phyloP scores from a whole-genome alignment of 768 basidiomycete genomes.

The Trichaptum fuscoviolaceum region DNA sequence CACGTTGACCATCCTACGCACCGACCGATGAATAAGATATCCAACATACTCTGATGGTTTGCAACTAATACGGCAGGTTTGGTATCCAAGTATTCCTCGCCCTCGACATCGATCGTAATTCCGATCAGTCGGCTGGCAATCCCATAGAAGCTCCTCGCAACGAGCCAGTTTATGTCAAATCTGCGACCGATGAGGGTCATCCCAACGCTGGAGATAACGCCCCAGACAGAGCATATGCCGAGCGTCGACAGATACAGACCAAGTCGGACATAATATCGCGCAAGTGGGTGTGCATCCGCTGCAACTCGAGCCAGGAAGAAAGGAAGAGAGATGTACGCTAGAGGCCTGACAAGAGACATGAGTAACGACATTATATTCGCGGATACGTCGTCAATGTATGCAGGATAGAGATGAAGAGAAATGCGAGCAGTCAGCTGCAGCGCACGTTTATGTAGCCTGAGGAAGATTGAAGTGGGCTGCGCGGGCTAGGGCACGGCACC shows the following conservation, averaged over 20 bases:
- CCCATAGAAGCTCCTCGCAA: slow-evolving; percentile 79
- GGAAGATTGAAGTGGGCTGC: background rate
- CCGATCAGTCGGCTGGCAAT: slow-evolving; percentile 59
- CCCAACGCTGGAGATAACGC: slow-evolving; percentile 59
- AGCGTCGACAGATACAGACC: slow-evolving; percentile 71
- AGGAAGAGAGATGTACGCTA: slow-evolving; percentile 76
- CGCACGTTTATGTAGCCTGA: background rate
- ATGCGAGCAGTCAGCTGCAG: background rate
- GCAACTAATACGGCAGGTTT: slow-evolving; percentile 72
- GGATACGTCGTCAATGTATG: background rate
- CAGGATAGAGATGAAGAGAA: background rate
- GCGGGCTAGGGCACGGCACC: background rate
- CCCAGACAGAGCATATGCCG: slow-evolving; percentile 65
- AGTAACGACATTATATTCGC: slow-evolving; percentile 52
- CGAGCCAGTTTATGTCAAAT: slow-evolving; percentile 76
- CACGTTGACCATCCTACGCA: slow-evolving; percentile 30
- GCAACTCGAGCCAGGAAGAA: slow-evolving; percentile 58
- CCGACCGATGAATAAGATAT: slow-evolving; percentile 79
- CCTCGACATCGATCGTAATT: slow-evolving; percentile 74
- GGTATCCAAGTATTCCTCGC: slow-evolving; percentile 72
- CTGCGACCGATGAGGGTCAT: slow-evolving; percentile 63
- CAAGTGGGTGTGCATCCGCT: slow-evolving; percentile 47
- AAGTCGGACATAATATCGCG: slow-evolving; percentile 68
- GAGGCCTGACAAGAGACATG: slow-evolving; percentile 53
- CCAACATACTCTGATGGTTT: slow-evolving; percentile 94